Conservation (phyloP, 2,329 filamentous ascomycete species). For the Hypoxylon sp. region DNA sequence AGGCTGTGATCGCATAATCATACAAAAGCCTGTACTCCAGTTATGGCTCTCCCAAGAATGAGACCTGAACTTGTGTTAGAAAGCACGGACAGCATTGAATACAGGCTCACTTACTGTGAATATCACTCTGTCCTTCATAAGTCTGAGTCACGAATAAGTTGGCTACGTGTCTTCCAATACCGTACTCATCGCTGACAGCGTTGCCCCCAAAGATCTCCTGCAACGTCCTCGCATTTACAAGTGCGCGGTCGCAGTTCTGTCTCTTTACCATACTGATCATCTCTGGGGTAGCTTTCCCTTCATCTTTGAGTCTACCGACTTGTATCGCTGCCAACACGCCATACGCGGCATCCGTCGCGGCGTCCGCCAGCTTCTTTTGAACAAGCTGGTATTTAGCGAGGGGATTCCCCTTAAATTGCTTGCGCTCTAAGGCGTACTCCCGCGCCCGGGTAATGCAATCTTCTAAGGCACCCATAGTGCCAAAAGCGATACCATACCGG, state of each 20-base stretch:
- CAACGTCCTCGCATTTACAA: constrained; percentile 82
- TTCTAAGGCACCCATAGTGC: constrained; percentile 93
- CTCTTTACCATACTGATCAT: constrained; percentile 98
- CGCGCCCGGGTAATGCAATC: constrained; percentile 87
- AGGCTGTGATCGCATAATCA: constrained; percentile 26
- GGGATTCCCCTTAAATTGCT: constrained; percentile 96
- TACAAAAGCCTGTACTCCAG: constrained; percentile 81
- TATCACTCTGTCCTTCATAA: constrained; percentile 98
- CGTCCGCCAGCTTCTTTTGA: constrained; percentile 97
- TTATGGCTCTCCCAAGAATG: constrained; percentile 76
- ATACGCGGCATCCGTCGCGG: constrained; percentile 89
- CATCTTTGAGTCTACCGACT: constrained; percentile 92
- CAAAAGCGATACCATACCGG: constrained; percentile 92
- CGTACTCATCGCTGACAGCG: constrained; percentile 97
- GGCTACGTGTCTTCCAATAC: constrained; percentile 93
- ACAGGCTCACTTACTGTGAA: constrained; percentile 79
- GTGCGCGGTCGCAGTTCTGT: constrained; percentile 94
- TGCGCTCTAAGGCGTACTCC: constrained; percentile 90
- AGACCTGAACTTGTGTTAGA: constrained; percentile 67
- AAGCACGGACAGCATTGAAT: constrained; percentile 29
- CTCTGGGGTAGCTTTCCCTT: constrained; percentile 88
- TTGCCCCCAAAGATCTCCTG: constrained; percentile 99
- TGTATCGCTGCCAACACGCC: constrained; percentile 92
- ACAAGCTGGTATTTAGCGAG: constrained; percentile 96
- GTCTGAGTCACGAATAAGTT: constrained; percentile 98